Evolutionary conservation across 2,329 filamentous ascomycete genomes (phyloP).

Genomic region (Talaromyces atroroseus): DNA sequence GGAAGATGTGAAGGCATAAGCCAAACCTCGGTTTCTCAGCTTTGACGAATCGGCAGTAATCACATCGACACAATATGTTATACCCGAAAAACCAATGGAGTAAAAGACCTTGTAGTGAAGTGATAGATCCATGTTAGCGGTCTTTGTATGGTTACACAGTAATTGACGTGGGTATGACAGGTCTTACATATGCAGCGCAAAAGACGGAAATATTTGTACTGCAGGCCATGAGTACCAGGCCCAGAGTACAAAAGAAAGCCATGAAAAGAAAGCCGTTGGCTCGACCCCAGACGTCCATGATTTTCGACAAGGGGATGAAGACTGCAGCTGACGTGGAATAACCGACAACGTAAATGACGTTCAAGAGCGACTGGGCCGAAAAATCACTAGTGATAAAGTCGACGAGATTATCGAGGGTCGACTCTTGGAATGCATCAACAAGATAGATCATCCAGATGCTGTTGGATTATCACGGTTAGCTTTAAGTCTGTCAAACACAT

Average conservation of each 20-base stretch:
- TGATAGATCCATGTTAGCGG: background rate
- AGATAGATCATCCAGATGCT: constrained; percentile 36
- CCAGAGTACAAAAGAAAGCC: constrained; percentile 38
- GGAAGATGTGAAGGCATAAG: constrained; percentile 53
- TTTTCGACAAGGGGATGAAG: constrained; percentile 56
- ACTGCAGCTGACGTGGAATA: constrained; percentile 50
- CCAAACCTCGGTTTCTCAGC: constrained; percentile 54
- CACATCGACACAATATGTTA: constrained; percentile 52
- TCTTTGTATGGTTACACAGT: no score
- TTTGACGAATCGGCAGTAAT: constrained; percentile 59
- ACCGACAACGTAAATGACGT: constrained; percentile 49
- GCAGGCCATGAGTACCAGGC: constrained; percentile 55
- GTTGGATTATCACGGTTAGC: background rate
- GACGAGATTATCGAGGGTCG: constrained; percentile 23
- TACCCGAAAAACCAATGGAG: constrained; percentile 50
- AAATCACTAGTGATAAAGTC: constrained; percentile 49
- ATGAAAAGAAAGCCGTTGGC: constrained; percentile 50
- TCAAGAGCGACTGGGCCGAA: constrained; percentile 46
- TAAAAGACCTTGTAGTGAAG: constrained; percentile 41
- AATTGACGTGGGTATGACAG: background rate
- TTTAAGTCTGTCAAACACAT: background rate
- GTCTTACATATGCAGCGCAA: constrained; percentile 51
- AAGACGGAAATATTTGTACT: constrained; percentile 56
- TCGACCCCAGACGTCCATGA: constrained; percentile 57
- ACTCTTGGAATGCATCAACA: constrained; percentile 29